Evolutionary conservation across 1,284 basidiomycete genomes (phyloP).

Genomic region (Bondarzewia mesenterica): DNA sequence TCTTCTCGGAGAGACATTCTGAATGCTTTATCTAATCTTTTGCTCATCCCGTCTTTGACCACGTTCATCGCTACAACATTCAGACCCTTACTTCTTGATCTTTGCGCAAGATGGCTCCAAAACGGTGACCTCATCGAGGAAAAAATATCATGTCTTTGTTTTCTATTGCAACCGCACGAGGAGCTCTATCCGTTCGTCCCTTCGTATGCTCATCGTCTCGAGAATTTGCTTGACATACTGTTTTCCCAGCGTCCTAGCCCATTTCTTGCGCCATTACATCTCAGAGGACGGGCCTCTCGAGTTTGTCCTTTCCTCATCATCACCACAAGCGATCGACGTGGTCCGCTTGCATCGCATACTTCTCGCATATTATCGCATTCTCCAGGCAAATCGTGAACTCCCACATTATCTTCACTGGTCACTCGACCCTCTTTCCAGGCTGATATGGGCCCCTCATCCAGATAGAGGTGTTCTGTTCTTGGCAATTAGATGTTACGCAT

Average conservation of each 20-base stretch:
- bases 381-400: conserved; percentile 64
- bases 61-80: conserved; percentile 46
- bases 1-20: conserved; percentile 32
- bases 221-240: conserved; percentile 4
- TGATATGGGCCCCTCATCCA: conserved; percentile 50
- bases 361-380: conserved; percentile 74
- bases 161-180: conserved; percentile 59
- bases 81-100: conserved; percentile 61
- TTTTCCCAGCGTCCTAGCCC: conserved; percentile 10
- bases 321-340: conserved; percentile 27
- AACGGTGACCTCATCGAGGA: conserved; percentile 37
- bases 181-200: conserved; percentile 68
- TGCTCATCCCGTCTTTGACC: conserved; percentile 47
- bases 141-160: conserved; percentile 51
- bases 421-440: conserved; percentile 42
- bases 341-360: conserved; percentile 57
- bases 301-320: conserved; percentile 26
- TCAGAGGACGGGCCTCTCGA: conserved; percentile 47
- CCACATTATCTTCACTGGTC: conserved; percentile 62
- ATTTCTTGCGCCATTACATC: conserved; percentile 37
- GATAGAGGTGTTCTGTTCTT: conserved; percentile 62
- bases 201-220: conserved; percentile 3
- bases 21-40: conserved; percentile 38
- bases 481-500: conserved; percentile 69
- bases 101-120: conserved; percentile 65